These are phyloP conservation scores for Populus hybrid DNA, from an alignment of 441 rosid genomes.

Conservation along the genomic window DNA sequence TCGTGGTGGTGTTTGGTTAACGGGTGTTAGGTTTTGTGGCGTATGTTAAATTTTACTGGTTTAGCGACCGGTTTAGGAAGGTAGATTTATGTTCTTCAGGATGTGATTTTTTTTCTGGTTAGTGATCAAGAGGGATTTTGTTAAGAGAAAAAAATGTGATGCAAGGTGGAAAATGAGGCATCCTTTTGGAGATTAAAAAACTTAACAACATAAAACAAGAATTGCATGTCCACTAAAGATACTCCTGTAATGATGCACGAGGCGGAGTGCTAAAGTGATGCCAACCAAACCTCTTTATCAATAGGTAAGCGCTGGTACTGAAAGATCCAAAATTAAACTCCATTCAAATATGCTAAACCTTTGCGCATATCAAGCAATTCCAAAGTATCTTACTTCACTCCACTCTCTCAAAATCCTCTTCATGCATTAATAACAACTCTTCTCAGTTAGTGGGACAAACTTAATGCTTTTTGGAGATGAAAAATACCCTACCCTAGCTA, in stretches of 20 bases:
- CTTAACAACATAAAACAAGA: not conserved
- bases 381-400: not conserved
- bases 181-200: not conserved
- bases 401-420: not conserved
- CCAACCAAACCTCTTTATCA: not conserved
- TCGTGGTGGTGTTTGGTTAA: not conserved
- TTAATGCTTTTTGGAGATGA: not conserved
- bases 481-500: not conserved
- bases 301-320: not conserved
- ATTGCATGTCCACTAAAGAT: not conserved
- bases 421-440: not conserved
- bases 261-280: not conserved
- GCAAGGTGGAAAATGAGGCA: not conserved
- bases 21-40: not conserved
- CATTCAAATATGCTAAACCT: not conserved
- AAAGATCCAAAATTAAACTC: not conserved
- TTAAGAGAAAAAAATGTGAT: not conserved
- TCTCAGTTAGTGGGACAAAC: not conserved
- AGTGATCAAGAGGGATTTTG: not conserved
- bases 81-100: not conserved
- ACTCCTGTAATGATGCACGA: not conserved
- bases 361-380: not conserved
- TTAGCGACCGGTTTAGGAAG: not conserved
- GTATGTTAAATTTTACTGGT: not conserved
- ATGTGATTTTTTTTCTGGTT: not conserved